Evolutionary conservation across 2,329 filamentous ascomycete species (phyloP), one percentile per base, ranked within the genome.

Genomic region (Neofusicoccum parvum): DNA sequence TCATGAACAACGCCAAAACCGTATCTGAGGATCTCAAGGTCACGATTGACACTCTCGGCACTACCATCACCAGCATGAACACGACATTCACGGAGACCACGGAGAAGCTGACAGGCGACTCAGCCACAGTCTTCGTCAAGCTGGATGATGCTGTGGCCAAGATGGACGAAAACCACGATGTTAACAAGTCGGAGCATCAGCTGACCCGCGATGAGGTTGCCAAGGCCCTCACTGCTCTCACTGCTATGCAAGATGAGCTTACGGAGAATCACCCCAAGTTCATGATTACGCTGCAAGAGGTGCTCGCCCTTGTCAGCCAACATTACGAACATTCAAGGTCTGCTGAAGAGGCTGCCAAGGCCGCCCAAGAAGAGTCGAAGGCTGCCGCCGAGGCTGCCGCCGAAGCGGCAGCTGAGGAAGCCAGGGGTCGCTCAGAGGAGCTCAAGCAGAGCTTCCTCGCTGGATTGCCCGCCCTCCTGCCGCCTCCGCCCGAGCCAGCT

Each of bases 241-340:
- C 91, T 70, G 88, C 87, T 27, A 82, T 98, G 1, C 91, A 96
- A 73, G 90, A 86, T 66, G 88, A 95, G 66, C 85, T 96, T 36
- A 86, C 86, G 9, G 93, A 97, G 75, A 90, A 90, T 69, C 90
- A 97, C 71, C 95, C 95, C 1, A 91, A 96, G 79, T 91, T 98
- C 69, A 86, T 97, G 65, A 89, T 94, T 62, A 87, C 91, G 0
- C 87, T 99, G 69, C 90, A 92, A 71, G 92, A 97, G 72, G 88
- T 98, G n/a, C 84, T 96, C 45, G 83, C 88, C 7, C 84, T 96
- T 27, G 91, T 97, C 64, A 90, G 88, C 27, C 87, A 96, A 74
- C 94, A 98, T 75, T 97, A 91, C 72, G 92, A 96, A 70, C 92
- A 96, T 74, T 91, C 92, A 14, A 92, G 94, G 77, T 84, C 86